Conservation (phyloP, 345 rosid genomes). For the Populus simonii region DNA sequence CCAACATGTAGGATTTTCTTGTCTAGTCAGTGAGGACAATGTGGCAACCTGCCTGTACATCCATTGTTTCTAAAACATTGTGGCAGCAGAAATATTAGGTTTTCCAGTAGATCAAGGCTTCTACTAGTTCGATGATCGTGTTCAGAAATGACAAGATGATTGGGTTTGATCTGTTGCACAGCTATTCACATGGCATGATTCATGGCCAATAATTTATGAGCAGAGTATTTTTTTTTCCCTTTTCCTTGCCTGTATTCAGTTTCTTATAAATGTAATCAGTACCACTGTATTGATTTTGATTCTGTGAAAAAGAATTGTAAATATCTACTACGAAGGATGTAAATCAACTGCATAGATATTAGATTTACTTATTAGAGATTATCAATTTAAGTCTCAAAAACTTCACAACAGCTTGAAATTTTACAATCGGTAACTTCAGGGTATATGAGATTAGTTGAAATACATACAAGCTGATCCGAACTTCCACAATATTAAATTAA, state of each 20-base stretch:
- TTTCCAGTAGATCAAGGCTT: neutral
- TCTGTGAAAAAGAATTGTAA: too few relatives aligned
- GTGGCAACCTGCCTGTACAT: neutral
- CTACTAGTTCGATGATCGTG: neutral
- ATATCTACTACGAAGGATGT: rapidly evolving
- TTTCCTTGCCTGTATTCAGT: too few relatives aligned
- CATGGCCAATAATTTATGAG: neutral
- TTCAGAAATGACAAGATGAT: neutral
- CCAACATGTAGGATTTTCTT: neutral
- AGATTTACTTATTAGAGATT: too few relatives aligned
- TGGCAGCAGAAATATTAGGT: neutral
- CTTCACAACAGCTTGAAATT: rapidly evolving
- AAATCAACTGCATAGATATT: rapidly evolving
- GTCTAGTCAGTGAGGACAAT: neutral
- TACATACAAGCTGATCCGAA: rapidly evolving
- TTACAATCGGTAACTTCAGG: too few relatives aligned
- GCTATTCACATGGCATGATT: neutral
- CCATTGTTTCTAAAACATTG: neutral
- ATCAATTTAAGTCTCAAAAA: rapidly evolving
- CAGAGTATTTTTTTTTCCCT: too few relatives aligned
- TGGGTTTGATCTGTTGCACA: neutral
- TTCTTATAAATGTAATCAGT: too few relatives aligned
- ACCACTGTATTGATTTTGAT: too few relatives aligned
- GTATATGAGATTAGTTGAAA: rapidly evolving
- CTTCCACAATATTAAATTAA: too few relatives aligned